These are phyloP conservation scores for Cryptococcus neoformans DNA, from an alignment of 1,284 basidiomycete species.

Conservation along the genomic window DNA sequence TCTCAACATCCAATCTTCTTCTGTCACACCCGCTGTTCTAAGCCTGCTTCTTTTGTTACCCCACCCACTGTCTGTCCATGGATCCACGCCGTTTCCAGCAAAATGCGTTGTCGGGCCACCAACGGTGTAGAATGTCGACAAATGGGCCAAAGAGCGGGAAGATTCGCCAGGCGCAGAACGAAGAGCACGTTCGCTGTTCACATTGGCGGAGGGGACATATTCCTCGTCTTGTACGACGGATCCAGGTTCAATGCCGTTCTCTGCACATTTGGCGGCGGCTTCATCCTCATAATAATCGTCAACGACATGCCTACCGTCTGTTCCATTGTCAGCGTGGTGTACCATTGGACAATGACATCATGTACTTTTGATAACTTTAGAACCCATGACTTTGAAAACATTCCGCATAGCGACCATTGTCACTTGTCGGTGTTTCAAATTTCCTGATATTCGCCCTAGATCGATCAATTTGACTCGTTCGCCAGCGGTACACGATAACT, in stretches of 20 bases:
- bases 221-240: constrained; percentile 76
- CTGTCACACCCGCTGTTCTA: constrained; percentile 64
- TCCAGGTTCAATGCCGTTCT: constrained; percentile 68
- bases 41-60: constrained; percentile 57
- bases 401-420: constrained; percentile 90
- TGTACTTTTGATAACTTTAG: constrained; percentile 77
- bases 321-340: not conserved
- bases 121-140: constrained; percentile 64
- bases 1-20: constrained; percentile 85
- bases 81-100: constrained; percentile 72
- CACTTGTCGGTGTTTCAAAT: constrained; percentile 84
- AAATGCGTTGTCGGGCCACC: constrained; percentile 86
- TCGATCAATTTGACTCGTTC: constrained; percentile 92
- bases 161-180: constrained; percentile 30
- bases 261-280: constrained; percentile 65
- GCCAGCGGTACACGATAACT: constrained; percentile 76
- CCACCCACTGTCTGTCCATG: constrained; percentile 75
- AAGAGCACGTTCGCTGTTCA: constrained; percentile 28
- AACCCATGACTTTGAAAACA: constrained; percentile 91
- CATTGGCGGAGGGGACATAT: constrained; percentile 26
- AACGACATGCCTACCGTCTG: constrained; percentile 83
- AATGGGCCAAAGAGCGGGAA: constrained; percentile 35
- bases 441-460: constrained; percentile 79
- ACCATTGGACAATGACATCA: constrained; percentile 29
- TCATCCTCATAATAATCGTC: constrained; percentile 96